A percentile compares a stretch with the other conserved stretches of the same genome.
Evolutionary conservation across 345 rosid species (phyloP).

Genomic region (Salix dunnii): DNA sequence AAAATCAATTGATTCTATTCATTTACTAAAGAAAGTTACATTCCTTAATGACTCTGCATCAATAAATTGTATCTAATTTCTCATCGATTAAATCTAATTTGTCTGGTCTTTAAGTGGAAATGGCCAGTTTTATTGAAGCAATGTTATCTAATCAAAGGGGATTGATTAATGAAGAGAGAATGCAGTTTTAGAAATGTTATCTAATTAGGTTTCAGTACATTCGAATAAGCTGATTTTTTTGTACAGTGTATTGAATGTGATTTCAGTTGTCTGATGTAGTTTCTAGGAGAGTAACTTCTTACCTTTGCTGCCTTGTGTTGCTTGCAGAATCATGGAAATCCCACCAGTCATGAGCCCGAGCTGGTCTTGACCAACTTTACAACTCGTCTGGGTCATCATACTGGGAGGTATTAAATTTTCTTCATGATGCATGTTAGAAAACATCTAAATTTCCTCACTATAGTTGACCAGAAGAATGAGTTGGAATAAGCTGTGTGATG

Average conservation of each 20-base stretch:
- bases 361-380: slow-evolving; percentile 82
- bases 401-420: slow-evolving; percentile 60
- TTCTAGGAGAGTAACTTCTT: not conserved
- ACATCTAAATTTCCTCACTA: not conserved
- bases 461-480: not conserved
- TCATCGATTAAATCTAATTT: not conserved
- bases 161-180: not conserved
- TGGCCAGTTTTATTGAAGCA: not conserved
- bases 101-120: not conserved
- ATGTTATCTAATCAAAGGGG: not conserved
- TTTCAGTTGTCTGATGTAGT: not conserved
- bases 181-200: not conserved
- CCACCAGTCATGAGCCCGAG: slow-evolving; percentile 88
- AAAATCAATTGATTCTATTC: not conserved
- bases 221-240: not conserved
- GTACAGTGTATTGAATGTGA: not conserved
- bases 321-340: slow-evolving; percentile 84
- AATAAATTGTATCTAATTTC: not conserved
- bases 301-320: not conserved
- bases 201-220: not conserved
- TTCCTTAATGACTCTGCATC: not conserved
- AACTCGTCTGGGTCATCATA: slow-evolving; percentile 82
- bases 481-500: not conserved
- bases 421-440: not conserved
- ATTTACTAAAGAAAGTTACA: not conserved